phyloP scores from a whole-genome alignment of 108 stramenopile species.

The Asterionellopsis glacialis region DNA sequence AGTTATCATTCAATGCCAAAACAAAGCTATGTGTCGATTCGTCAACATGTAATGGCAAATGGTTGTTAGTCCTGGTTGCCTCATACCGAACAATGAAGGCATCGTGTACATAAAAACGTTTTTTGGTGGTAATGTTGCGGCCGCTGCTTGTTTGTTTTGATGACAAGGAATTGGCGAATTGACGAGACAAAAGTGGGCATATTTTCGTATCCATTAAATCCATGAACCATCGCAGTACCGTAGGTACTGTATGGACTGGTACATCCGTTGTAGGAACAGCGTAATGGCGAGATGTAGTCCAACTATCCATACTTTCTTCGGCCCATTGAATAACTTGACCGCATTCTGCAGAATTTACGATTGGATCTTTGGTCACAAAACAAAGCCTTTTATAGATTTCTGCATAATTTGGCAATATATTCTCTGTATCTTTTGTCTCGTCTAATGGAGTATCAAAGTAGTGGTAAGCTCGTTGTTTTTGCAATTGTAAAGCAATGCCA shows the following conservation, averaged over 20 bases:
- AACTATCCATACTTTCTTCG: constrained; percentile 37
- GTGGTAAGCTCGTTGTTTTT: constrained; percentile 53
- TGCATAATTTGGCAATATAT: not conserved
- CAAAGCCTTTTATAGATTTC: constrained; percentile 23
- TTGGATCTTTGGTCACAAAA: constrained; percentile 26
- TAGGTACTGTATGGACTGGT: constrained; percentile 69
- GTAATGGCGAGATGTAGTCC: constrained; percentile 92
- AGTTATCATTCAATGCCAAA: constrained; percentile 80
- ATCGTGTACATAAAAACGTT: constrained; percentile 72
- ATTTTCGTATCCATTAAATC: constrained; percentile 18
- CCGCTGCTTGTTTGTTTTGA: not conserved
- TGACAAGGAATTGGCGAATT: constrained; percentile 23
- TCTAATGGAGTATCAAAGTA: constrained; percentile 15
- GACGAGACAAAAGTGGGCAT: constrained; percentile 3
- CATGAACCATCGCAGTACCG: constrained; percentile 50
- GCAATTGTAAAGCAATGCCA: constrained; percentile 48
- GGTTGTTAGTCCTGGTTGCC: constrained; percentile 43
- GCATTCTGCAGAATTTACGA: constrained; percentile 40
- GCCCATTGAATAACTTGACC: constrained; percentile 48
- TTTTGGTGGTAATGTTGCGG: not conserved
- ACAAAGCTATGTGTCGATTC: constrained; percentile 88
- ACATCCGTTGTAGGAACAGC: constrained; percentile 95
- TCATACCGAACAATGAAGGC: constrained; percentile 90
- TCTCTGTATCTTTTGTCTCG: not conserved
- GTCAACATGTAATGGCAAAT: constrained; percentile 85